phyloP scores from a whole-genome alignment of 1,284 basidiomycete species.

The Exobasidium rhododendri region DNA sequence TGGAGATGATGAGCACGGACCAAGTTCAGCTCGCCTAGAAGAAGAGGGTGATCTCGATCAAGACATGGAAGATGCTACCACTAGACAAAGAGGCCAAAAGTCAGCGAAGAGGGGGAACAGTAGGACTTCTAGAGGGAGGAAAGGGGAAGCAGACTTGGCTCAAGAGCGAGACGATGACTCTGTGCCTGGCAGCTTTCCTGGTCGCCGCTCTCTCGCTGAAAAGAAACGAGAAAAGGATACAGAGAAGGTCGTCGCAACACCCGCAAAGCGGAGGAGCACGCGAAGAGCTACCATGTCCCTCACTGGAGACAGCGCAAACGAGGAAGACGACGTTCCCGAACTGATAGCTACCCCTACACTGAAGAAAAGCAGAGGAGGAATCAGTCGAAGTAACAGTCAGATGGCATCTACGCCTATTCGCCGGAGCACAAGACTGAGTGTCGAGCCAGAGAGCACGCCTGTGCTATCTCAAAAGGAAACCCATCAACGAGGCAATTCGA shows the following conservation, averaged over 20 bases:
- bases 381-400: neutral
- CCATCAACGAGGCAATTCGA: neutral
- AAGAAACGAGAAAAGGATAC: neutral
- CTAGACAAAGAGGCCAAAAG: neutral
- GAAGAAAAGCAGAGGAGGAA: neutral
- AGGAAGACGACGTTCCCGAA: neutral
- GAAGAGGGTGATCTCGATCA: neutral
- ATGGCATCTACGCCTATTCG: conserved; percentile 3
- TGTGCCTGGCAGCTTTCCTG: conserved; percentile 2
- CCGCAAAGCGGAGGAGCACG: neutral
- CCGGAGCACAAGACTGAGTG: neutral
- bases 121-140: neutral
- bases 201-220: neutral
- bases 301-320: neutral
- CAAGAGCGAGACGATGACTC: neutral
- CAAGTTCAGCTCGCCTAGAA: too few species aligned
- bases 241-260: neutral
- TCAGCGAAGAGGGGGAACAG: neutral
- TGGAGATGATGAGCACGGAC: neutral
- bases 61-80: neutral
- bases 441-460: neutral
- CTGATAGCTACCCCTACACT: neutral
- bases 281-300: neutral
- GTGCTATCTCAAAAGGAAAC: neutral
- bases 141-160: neutral